phyloP scores from a whole-genome alignment of 306 rosid genomes.

The Vicia sativa region DNA sequence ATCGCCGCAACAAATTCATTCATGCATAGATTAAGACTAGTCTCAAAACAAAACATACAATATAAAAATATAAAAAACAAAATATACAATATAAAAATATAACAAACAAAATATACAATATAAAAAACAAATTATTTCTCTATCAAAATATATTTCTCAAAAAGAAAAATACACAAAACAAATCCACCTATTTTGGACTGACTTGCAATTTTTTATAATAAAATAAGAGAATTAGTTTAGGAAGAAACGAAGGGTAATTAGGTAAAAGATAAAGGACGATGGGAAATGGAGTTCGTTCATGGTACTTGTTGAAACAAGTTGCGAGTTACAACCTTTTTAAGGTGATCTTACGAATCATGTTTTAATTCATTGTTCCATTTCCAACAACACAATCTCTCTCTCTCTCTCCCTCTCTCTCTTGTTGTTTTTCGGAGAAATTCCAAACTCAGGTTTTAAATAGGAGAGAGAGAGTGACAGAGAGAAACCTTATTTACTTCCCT shows the following conservation, averaged over 20 bases:
- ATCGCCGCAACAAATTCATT: neutral
- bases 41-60: neutral
- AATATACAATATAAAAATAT: no score
- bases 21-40: neutral
- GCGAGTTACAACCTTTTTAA: constrained; percentile 19
- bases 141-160: no score
- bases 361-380: neutral
- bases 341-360: neutral
- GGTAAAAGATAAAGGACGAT: neutral
- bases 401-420: neutral
- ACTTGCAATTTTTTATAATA: neutral
- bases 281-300: constrained; percentile 9
- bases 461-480: neutral
- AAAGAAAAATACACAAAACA: no score
- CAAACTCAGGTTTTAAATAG: neutral
- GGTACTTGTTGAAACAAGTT: constrained; percentile 11
- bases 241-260: constrained; percentile 2
- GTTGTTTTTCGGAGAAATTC: neutral
- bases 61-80: no score
- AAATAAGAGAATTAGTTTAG: neutral
- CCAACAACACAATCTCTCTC: neutral
- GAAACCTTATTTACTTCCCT: neutral
- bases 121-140: no score
- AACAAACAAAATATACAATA: no score
- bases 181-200: neutral